Evolutionary conservation across 129 eudicot species (phyloP).

Genomic region (Lactuca sativa): DNA sequence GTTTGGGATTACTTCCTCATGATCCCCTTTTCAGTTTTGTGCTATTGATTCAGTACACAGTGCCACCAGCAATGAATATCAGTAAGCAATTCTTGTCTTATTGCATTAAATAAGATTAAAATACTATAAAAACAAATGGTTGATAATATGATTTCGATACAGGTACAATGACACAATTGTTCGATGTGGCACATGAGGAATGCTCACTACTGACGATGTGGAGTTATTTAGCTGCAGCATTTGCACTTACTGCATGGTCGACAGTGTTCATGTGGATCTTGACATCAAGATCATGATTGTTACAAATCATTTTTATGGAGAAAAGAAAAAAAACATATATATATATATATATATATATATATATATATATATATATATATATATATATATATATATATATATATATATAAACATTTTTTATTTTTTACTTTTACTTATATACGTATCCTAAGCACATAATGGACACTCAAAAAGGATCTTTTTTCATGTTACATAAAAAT

Average conservation of each 20-base stretch:
- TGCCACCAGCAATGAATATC: constrained; percentile 92
- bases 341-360: too few relatives aligned
- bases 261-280: constrained; percentile 35
- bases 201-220: constrained; percentile 33
- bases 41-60: constrained; percentile 70
- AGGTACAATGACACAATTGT: constrained; percentile 37
- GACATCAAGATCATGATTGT: constrained; percentile 22
- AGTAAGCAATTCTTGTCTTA: constrained; percentile 36
- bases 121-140: too few relatives aligned
- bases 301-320: neutral
- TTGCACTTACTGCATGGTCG: constrained; percentile 36
- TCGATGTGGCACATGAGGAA: constrained; percentile 33
- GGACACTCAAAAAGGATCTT: neutral
- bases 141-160: neutral
- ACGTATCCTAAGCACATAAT: too few relatives aligned
- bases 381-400: too few relatives aligned
- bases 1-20: constrained; percentile 62
- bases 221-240: constrained; percentile 34
- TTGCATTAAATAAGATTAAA: neutral
- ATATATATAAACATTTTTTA: too few relatives aligned
- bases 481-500: neutral
- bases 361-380: too few relatives aligned
- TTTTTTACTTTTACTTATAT: too few relatives aligned
- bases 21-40: constrained; percentile 81
- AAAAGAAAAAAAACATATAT: too few relatives aligned